phyloP scores from a whole-genome alignment of 2,329 filamentous ascomycete genomes.

The Phialophora macrospora region DNA sequence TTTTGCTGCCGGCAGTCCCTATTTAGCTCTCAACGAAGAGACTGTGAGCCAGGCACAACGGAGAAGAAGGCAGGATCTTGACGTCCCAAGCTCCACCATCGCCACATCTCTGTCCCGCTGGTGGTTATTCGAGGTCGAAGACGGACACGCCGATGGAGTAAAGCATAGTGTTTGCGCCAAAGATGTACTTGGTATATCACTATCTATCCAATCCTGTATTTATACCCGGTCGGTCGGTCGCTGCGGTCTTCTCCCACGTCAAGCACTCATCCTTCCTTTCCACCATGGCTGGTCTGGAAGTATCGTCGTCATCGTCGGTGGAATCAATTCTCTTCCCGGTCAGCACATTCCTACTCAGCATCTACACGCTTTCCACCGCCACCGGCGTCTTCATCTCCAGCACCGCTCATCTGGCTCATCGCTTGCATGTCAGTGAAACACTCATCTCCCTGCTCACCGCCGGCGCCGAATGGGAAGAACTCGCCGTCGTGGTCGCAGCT shows the following conservation, averaged over 20 bases:
- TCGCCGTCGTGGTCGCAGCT: slow-evolving; percentile 57
- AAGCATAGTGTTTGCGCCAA: too few relatives aligned
- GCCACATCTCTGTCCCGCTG: too few relatives aligned
- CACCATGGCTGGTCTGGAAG: neutral
- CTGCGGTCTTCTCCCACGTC: neutral
- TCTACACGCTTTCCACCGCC: slow-evolving; percentile 18
- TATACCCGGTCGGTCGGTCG: neutral
- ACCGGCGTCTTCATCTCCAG: slow-evolving; percentile 12
- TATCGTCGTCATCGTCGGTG: neutral
- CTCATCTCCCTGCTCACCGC: slow-evolving; percentile 59
- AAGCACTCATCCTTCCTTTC: neutral
- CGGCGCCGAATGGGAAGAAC: slow-evolving; percentile 62
- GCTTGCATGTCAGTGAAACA: slow-evolving; percentile 53
- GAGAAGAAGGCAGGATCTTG: too few relatives aligned
- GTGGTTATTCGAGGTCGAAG: too few relatives aligned
- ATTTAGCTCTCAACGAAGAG: too few relatives aligned
- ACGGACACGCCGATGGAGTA: too few relatives aligned
- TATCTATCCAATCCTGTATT: neutral
- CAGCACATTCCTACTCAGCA: slow-evolving; percentile 23
- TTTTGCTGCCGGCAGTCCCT: too few relatives aligned
- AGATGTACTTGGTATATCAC: neutral
- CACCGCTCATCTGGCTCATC: slow-evolving; percentile 54
- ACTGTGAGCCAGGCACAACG: too few relatives aligned
- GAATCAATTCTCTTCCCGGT: slow-evolving; percentile 18
- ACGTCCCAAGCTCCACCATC: too few relatives aligned